Percentiles rank a stretch among this genome's conserved stretches.
Conservation (phyloP, 1,284 basidiomycete genomes). For the Trichosporon inkin region DNA sequence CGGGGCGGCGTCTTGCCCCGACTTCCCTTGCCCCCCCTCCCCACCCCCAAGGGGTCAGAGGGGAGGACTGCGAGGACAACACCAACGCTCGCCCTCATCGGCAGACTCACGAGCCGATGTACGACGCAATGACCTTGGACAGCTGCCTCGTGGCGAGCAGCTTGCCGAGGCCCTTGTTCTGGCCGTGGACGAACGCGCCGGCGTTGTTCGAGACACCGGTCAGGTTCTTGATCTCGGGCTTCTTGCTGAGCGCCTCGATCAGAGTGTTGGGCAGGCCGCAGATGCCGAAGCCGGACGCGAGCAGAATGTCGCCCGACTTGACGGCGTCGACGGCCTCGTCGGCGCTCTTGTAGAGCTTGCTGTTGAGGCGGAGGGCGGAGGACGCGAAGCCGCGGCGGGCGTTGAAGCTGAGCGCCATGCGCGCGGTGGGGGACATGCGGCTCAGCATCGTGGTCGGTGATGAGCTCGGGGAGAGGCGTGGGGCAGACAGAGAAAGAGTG, state of each 20-base stretch:
- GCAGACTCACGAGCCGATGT: conserved; percentile 61
- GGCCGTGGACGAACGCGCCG: conserved; percentile 51
- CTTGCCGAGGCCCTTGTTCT: conserved; percentile 55
- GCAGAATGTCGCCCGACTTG: conserved; percentile 69
- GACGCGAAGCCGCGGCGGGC: conserved; percentile 17
- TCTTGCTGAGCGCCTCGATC: conserved; percentile 67
- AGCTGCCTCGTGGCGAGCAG: conserved; percentile 69
- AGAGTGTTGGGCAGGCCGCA: conserved; percentile 65
- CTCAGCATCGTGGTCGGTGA: not conserved
- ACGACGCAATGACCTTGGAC: conserved; percentile 77
- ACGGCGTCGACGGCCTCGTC: conserved; percentile 78
- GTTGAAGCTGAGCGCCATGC: conserved; percentile 1
- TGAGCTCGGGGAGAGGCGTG: not conserved
- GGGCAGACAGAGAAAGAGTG: not conserved
- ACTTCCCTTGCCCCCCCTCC: too few relatives aligned
- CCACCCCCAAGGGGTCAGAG: too few relatives aligned
- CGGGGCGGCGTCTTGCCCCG: too few relatives aligned
- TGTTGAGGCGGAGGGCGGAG: conserved; percentile 6
- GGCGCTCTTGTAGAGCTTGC: conserved; percentile 70
- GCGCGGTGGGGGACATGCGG: conserved; percentile 4
- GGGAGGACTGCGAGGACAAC: too few relatives aligned
- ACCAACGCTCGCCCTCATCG: too few relatives aligned
- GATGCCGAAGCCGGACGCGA: conserved; percentile 62
- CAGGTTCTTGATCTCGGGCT: conserved; percentile 65
- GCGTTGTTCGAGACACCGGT: conserved; percentile 89